Base-by-base conservation (phyloP, 495 filamentous ascomycete species). In the Annulohypoxylon moriforme region DNA sequence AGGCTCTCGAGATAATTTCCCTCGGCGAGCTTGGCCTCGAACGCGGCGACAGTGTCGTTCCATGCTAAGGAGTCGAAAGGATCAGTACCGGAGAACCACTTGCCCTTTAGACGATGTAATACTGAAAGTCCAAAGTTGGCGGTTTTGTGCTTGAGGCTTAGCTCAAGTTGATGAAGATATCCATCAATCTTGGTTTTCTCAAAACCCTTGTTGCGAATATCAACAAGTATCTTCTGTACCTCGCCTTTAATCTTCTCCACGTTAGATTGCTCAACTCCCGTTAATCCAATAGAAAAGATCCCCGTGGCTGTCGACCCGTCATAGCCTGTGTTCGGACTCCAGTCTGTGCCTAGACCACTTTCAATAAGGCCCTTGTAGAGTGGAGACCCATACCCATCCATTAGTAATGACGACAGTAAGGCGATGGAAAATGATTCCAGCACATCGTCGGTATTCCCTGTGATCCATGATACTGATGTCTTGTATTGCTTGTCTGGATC, bases 361-460 rank as follows among this genome's bases (percentile, higher is more conserved):
- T 98, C 96, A 66, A 99, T 92, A 42, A 98, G 82, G n/a, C 89
- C 91, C 57, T 89, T 90, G 76, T 98, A 98, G 71, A 99, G 82
- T 2, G 96, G 96, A 22, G 96, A 97, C 22, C 96, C 94, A 78
- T 98, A 99, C 14, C 96, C 96, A 77, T 97, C 93, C 68, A 96
- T 86, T 31, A 99, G 82, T 31, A 98, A 79, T 1, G 90, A 92
- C 14, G 93, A 94, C 25, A 97, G 77, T 25, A 99, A 84, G 27
- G 91, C 86, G 8, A 97, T 76, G 0, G 94, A 93, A 80, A 98
- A 98, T 0, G 89, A 92, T 76, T 99, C 95, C 6, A 95, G 81
- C 14, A 94, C 85, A 75, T 99, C 87, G 1, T 89, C 88, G 0
- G 91, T 88, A 72, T 96, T 89, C 31, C 94, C 93, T 81, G 94